Percentiles rank a stretch among this genome's conserved stretches.
Evolutionary conservation across 306 rosid genomes (phyloP).

Genomic region (Trifolium dubium): DNA sequence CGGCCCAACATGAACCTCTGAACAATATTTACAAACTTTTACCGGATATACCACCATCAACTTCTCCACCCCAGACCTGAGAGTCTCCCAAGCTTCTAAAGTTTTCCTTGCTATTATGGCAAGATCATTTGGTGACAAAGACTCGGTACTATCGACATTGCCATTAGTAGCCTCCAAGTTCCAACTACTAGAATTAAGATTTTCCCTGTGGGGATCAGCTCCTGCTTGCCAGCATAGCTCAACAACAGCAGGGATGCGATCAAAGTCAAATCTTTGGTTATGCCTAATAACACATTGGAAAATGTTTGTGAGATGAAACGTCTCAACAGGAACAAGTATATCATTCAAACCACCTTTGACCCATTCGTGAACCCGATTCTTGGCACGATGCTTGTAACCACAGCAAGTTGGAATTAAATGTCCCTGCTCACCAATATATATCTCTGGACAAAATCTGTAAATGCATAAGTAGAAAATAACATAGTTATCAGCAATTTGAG

Average conservation of each 20-base stretch:
- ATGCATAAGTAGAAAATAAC: conserved; percentile 35
- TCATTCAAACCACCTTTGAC: conserved; percentile 53
- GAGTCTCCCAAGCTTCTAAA: conserved; percentile 74
- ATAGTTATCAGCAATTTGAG: conserved; percentile 19
- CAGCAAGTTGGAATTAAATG: conserved; percentile 75
- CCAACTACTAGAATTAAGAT: conserved; percentile 42
- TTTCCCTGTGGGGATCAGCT: conserved; percentile 52
- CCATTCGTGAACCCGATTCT: conserved; percentile 71
- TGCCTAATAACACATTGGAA: conserved; percentile 75
- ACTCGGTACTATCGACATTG: conserved; percentile 42
- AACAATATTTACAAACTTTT: conserved; percentile 85
- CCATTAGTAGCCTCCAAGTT: conserved; percentile 41
- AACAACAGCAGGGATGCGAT: conserved; percentile 81
- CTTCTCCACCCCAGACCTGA: conserved; percentile 73
- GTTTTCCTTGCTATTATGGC: conserved; percentile 58
- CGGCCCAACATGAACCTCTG: conserved; percentile 88
- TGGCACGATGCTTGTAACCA: conserved; percentile 68
- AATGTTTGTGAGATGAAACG: conserved; percentile 74
- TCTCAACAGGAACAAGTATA: conserved; percentile 75
- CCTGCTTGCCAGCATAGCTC: conserved; percentile 95
- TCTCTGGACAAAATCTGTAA: conserved; percentile 82
- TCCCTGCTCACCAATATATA: conserved; percentile 71
- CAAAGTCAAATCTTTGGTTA: conserved; percentile 77
- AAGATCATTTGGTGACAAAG: conserved; percentile 56
- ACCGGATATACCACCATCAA: conserved; percentile 74